Evolutionary conservation across 1,284 basidiomycete species (phyloP), one percentile per base, ranked within the genome.

Genomic region (Cryptococcus wingfieldii): DNA sequence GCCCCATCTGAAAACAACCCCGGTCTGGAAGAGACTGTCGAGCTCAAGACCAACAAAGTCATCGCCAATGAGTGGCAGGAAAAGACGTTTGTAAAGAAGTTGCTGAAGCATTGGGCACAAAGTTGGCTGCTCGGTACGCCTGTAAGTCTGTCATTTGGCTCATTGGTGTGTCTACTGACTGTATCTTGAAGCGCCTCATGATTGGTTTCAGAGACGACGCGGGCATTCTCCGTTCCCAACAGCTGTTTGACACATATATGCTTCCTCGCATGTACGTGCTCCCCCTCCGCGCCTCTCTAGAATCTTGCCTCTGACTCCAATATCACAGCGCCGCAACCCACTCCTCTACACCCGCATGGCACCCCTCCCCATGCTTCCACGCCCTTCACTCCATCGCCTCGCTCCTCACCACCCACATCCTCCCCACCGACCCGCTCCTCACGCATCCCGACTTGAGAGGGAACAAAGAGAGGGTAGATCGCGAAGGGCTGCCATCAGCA

Each of bases 91-190:
- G 90, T 94, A 72, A 88, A 86, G 71, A 97, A 97, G 72, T 78
- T 97, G 46, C 83, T 98, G 54, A 95, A 94, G 70, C 92, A 95
- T 77, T 98, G 95, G 82, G 86, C 95, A 57, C 95, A 98, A 70
- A 94, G 90, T 2, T 97, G 91, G 75, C 81, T 97, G 18, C 82
- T 97, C 42, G 92, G 93, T 44, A 87, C 96, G 19, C 89, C 89
- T 13, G 89, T 92, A 67, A 64, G 87, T 77, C 16, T 43, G 13
- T 34, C 37, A 16, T 25, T 18, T 31, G 19, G 6, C 13, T 53
- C 41, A 5, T 8, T 27, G 38, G 16, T 18, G 31, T 19, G 7
- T 5, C 31, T 16, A 48, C 48, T 53, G 48, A 43, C 45, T 47
- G 10, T 8, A 10, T 47, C 51, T 46, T 63, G 2, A 69, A 94